Evolutionary conservation across 108 stramenopile genomes (phyloP), one percentile per base, ranked within the genome.

Genomic region (Pseudonitzschia multistriata): DNA sequence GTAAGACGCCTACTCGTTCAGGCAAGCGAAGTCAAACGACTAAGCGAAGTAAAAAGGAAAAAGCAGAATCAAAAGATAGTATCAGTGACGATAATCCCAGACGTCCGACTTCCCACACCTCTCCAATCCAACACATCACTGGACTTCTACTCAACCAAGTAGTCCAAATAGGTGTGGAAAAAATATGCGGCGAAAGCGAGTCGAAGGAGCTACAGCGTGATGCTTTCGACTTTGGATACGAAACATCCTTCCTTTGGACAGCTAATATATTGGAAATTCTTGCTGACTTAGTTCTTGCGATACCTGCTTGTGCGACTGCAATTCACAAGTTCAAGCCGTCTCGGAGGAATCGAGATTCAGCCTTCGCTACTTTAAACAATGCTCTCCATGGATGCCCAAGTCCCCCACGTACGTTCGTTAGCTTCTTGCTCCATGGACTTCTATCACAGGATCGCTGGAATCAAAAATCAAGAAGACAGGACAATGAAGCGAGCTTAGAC

Each of bases 231-330:
- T 68, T 76, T 56, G 75, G 75, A 1, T 76, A 53, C 52, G 69
- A 76, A 60, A 39, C 52, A 13, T 68, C 82, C 14, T 97, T 95
- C 68, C 56, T 96, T 11, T 78, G 79, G 71, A 76, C 77, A 19
- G 79, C 72, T n/a, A 83, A 90, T 65, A 71, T 85, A 35, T 77
- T 97, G 30, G 85, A 93, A 62, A 78, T 92, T 19, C 70, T 97
- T 30, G 85, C 91, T 19, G 97, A 97, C 67, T 79, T 97, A 34
- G 81, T 96, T 27, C 67, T 96, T 28, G 92, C 91, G 0, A 74
- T 97, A n/a, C 97, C 97, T 10, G 84, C 89, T 14, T 95, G 91
- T 79, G 94, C 89, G 5, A 83, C 90, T 40, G 86, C 92, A 3
- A 83, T 96, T 61, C 89, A 92, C 73, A 88, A 85, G 55, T 90